Evolutionary conservation across 306 rosid genomes (phyloP), one percentile per base, ranked within the genome.

Genomic region (Sicyos baderoa): DNA sequence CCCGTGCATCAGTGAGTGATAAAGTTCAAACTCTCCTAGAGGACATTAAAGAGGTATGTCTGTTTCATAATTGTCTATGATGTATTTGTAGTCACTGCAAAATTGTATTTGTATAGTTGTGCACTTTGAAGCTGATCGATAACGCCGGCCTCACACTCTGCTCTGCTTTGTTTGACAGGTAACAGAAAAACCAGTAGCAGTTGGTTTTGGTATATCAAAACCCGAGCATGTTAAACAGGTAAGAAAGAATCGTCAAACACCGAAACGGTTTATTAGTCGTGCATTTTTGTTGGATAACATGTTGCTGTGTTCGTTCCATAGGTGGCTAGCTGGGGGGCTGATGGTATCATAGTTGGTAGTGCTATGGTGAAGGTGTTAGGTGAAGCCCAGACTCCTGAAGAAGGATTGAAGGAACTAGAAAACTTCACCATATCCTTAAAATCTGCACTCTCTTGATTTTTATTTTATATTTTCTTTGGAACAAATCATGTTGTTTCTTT

Each of bases 311-410:
- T 17, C 6, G 21, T 59, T 44, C 29, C 53, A 19, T 68, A 92
- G 96, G 82, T 92, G 12, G 86, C 85, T 0, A 86, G 74, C 51
- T 92, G 98, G 96, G 98, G 98, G 67, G 98, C 98, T 70, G 96
- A 92, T 70, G 98, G 98, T 17, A 89, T 89, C 53, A 92, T 92
- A 72, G 87, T 92, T 50, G 98, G 98, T 12, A 92, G 98, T 81
- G 98, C 96, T 17, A 84, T 89, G 15, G 98, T 92, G 76, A 92
- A 78, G 84, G 29, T 89, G 70, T 82, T 92, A 59, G 93, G 88
- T 35, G 96, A 92, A 16, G 95, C 91, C 29, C 85, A 85, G 53
- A 56, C 91, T 76, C 91, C 97, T 7, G 80, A 82, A 80, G 98
- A 93, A 48, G 97, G 95, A 48, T 76, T 93, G 85, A 86, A 86